Base-by-base conservation (phyloP, 1,284 basidiomycete species). In the Cutaneotrichosporon curvatum region DNA sequence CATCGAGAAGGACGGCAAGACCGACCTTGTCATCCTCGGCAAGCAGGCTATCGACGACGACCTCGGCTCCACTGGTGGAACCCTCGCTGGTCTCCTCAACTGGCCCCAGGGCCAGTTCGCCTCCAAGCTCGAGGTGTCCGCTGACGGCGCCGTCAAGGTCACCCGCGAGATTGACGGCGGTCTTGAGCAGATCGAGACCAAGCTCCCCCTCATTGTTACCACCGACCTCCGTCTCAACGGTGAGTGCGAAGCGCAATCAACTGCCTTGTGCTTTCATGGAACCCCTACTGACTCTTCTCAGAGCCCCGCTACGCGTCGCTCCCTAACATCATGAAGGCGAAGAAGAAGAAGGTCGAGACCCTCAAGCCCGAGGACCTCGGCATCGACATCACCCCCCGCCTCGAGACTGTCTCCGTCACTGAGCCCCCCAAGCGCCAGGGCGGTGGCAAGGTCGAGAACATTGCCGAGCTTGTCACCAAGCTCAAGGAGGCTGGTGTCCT, bases 1-100 rank as follows among this genome's bases (percentile, higher is more conserved):
- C 54, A 83, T 96, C 48, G 78, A 83, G 49, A 80, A 80, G 31
- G 51, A 51, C 21, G 54, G 52, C 30, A 28, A 28, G 25, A 28
- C 25, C 12, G 92, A 97, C 62, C 62, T 98, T 48, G 84, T 98
- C 45, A 91, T 98, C 55, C 79, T 96, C 74, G 94, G 95, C n/a
- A 98, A 98, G 74, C 94, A 98, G 73, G 86, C 94, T 11, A 98
- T 98, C 60, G 94, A 98, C 73, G 92, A 95, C 61, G 94, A 98
- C 70, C 80, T 87, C 4, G 87, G 88, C n/a, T 85, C 92, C 74
- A 97, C 94, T 8, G 94, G 94, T 1, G 92, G 96, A 68, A 97
- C 97, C 87, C 79, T 98, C 33, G 92, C 94, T 16, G 94, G 90
- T 3, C 75, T 97, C 61, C 73, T 96, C 60, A 82, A 83, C 39